Evolutionary conservation across 2,329 filamentous ascomycete genomes (phyloP).

Genomic region (Metarhizium album): DNA sequence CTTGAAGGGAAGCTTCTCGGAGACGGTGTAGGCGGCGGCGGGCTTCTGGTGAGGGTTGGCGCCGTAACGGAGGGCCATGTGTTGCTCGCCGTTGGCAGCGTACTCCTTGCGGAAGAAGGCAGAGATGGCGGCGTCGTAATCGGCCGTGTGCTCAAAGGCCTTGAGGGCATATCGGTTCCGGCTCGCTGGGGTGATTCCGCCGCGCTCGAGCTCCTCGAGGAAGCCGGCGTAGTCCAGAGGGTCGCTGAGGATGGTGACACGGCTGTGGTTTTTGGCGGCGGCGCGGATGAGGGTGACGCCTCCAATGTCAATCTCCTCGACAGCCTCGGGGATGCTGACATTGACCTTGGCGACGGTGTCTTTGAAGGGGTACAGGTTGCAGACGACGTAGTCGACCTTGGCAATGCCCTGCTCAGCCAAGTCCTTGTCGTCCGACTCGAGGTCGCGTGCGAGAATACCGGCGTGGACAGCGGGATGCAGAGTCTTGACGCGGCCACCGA

Average conservation of each 20-base stretch:
- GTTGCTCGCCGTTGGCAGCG: conserved; percentile 71
- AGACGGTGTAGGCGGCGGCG: conserved; percentile 68
- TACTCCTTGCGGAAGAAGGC: conserved; percentile 98
- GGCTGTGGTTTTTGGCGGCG: conserved; percentile 93
- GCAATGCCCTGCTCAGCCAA: conserved; percentile 88
- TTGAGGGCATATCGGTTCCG: conserved; percentile 88
- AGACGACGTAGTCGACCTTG: conserved; percentile 93
- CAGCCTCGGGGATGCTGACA: conserved; percentile 90
- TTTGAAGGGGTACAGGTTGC: conserved; percentile 99
- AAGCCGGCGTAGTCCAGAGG: conserved; percentile 91
- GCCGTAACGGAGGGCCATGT: conserved; percentile 82
- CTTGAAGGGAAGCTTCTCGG: conserved; percentile 81
- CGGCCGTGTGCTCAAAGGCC: conserved; percentile 95
- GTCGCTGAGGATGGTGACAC: conserved; percentile 93
- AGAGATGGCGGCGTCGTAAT: conserved; percentile 90
- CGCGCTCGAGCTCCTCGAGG: conserved; percentile 77
- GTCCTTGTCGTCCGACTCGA: conserved; percentile 94
- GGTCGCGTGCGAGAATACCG: conserved; percentile 85
- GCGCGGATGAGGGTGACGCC: conserved; percentile 94
- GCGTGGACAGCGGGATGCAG: conserved; percentile 88
- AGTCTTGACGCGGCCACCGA: conserved; percentile 77
- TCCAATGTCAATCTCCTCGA: conserved; percentile 98
- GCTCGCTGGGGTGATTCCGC: conserved; percentile 75
- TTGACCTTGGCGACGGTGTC: conserved; percentile 95
- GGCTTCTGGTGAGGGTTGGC: conserved; percentile 98